Conservation (phyloP, 352 stramenopile genomes). For the Detonula confervacea region DNA sequence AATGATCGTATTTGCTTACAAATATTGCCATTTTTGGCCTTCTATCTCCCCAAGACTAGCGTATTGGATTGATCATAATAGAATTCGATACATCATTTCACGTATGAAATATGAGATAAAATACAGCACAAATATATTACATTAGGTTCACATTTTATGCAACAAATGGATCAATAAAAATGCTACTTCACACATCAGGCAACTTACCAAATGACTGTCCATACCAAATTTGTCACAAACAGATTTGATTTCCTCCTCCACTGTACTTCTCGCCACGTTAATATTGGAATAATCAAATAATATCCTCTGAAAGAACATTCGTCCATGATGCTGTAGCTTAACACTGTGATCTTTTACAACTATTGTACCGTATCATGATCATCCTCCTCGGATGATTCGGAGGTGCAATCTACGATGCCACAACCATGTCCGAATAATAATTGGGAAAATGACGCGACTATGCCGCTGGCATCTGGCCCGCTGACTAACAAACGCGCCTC, state of each 20-base stretch:
- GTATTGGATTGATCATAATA: too few species aligned
- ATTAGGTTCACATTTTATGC: neutral
- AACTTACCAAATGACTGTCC: slow-evolving; percentile 55
- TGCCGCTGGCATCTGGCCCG: slow-evolving; percentile 68
- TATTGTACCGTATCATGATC: slow-evolving; percentile 34
- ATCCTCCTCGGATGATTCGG: slow-evolving; percentile 62
- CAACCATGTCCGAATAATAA: slow-evolving; percentile 64
- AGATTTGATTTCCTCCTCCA: slow-evolving; percentile 49
- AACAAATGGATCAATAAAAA: slow-evolving; percentile 30
- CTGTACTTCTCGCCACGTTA: slow-evolving; percentile 26
- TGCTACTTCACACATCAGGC: neutral
- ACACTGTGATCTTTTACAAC: slow-evolving; percentile 2
- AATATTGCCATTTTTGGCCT: slow-evolving; percentile 68
- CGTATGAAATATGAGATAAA: too few species aligned
- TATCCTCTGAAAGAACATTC: slow-evolving; percentile 71
- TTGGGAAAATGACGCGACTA: slow-evolving; percentile 71
- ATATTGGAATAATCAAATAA: slow-evolving; percentile 68
- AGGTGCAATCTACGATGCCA: slow-evolving; percentile 65
- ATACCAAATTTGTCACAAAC: slow-evolving; percentile 60
- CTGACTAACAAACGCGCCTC: slow-evolving; percentile 58
- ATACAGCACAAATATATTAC: too few species aligned
- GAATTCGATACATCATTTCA: too few species aligned
- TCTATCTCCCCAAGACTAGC: slow-evolving; percentile 69
- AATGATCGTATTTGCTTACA: slow-evolving; percentile 84
- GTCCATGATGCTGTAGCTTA: slow-evolving; percentile 21